Evolutionary conservation across 768 basidiomycete genomes (phyloP).

Genomic region (Hydnomerulius pinastri): DNA sequence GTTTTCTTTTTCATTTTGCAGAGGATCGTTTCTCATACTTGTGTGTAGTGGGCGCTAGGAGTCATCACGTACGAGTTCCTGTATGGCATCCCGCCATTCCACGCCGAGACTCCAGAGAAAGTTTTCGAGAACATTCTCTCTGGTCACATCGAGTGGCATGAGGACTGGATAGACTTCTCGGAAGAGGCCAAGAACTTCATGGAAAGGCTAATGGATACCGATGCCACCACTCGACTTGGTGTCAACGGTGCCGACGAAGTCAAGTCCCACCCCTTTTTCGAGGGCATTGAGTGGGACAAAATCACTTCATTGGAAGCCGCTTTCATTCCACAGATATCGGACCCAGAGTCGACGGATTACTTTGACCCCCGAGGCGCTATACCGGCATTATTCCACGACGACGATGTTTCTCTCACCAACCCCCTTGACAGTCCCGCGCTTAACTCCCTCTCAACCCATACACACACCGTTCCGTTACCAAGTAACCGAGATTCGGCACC

Average conservation of each 20-base stretch:
- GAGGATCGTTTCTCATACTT: slow-evolving; percentile 11
- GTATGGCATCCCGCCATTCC: slow-evolving; percentile 96
- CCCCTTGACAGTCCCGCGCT: slow-evolving; percentile 45
- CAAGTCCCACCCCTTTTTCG: slow-evolving; percentile 88
- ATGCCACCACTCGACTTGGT: slow-evolving; percentile 81
- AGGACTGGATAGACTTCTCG: slow-evolving; percentile 87
- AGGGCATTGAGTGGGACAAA: slow-evolving; percentile 90
- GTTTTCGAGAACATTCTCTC: slow-evolving; percentile 99
- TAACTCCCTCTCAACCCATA: slow-evolving; percentile 18
- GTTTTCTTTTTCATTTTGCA: slow-evolving; percentile 18
- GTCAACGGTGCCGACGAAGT: slow-evolving; percentile 89
- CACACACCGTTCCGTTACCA: slow-evolving; percentile 23
- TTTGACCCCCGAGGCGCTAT: slow-evolving; percentile 96
- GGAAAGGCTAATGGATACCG: slow-evolving; percentile 77
- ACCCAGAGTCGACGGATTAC: slow-evolving; percentile 99
- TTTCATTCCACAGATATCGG: slow-evolving; percentile 93
- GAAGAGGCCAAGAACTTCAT: slow-evolving; percentile 90
- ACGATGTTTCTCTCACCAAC: slow-evolving; percentile 64
- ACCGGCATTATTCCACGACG: slow-evolving; percentile 89
- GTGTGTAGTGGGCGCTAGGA: slow-evolving; percentile 90
- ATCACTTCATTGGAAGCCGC: slow-evolving; percentile 87
- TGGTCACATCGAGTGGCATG: slow-evolving; percentile 93
- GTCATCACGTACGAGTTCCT: slow-evolving; percentile 98
- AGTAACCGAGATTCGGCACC: slow-evolving; percentile 44
- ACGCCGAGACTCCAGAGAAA: slow-evolving; percentile 94